Conservation (phyloP, 768 basidiomycete genomes). For the Auriscalpium orientale region DNA sequence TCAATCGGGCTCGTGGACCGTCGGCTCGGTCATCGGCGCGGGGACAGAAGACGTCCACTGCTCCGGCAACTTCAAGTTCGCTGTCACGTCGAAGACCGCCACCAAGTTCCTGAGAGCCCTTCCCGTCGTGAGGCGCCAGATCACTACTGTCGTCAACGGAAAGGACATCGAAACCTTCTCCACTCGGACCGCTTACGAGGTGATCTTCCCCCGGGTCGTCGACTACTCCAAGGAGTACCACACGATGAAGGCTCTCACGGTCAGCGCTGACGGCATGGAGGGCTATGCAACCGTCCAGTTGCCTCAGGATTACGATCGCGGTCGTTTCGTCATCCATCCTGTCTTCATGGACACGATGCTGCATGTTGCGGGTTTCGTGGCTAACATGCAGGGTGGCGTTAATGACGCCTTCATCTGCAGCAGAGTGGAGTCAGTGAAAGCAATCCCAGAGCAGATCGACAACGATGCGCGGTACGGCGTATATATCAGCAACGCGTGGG, state of each 20-base stretch:
- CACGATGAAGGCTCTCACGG: slow-evolving; percentile 45
- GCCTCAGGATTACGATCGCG: slow-evolving; percentile 25
- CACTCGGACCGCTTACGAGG: slow-evolving; percentile 50
- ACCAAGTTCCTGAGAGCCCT: slow-evolving; percentile 32
- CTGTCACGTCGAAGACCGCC: slow-evolving; percentile 22
- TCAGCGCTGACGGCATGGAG: slow-evolving; percentile 40
- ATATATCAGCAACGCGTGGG: slow-evolving; percentile 41
- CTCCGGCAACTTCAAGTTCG: slow-evolving; percentile 36
- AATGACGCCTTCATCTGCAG: slow-evolving; percentile 60
- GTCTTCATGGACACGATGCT: slow-evolving; percentile 61
- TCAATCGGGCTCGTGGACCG: slow-evolving; percentile 34
- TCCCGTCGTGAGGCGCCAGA: slow-evolving; percentile 28
- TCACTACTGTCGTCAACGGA: slow-evolving; percentile 21
- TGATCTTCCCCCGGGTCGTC: slow-evolving; percentile 64
- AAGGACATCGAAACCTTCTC: slow-evolving; percentile 39
- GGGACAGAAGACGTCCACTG: slow-evolving; percentile 28
- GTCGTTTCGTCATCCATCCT: slow-evolving; percentile 38
- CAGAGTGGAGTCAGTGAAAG: slow-evolving; percentile 39
- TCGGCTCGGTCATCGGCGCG: slow-evolving; percentile 32
- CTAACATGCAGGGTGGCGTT: slow-evolving; percentile 45
- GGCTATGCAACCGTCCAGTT: slow-evolving; percentile 45
- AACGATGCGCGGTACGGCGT: slow-evolving; percentile 37
- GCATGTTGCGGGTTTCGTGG: slow-evolving; percentile 64
- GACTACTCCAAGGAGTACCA: slow-evolving; percentile 53
- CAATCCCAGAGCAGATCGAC: slow-evolving; percentile 37